Conservation (phyloP, 495 filamentous ascomycete species). For the Staphylotrichum longicolle region DNA sequence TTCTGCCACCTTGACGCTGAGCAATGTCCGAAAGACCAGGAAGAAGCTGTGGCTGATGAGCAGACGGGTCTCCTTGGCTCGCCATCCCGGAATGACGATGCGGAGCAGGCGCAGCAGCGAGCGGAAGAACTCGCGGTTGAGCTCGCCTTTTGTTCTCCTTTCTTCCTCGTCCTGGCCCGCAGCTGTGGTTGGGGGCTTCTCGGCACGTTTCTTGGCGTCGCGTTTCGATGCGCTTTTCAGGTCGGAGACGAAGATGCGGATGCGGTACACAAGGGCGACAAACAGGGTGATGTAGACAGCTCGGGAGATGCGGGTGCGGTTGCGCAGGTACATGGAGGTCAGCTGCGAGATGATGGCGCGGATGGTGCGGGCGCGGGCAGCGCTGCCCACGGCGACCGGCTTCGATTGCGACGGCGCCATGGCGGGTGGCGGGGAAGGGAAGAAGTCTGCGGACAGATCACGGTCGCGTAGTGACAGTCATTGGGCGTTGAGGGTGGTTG, state of each 20-base stretch:
- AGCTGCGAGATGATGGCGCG: slow-evolving; percentile 71
- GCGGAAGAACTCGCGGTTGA: slow-evolving; percentile 94
- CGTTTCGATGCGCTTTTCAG: slow-evolving; percentile 83
- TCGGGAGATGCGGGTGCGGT: slow-evolving; percentile 88
- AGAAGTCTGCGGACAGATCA: neutral
- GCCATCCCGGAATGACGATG: slow-evolving; percentile 87
- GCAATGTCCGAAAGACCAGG: slow-evolving; percentile 77
- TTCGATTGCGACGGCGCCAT: slow-evolving; percentile 83
- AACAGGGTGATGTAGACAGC: slow-evolving; percentile 90
- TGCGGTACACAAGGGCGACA: slow-evolving; percentile 80
- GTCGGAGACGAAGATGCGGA: slow-evolving; percentile 86
- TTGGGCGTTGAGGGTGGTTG: slow-evolving; percentile 9
- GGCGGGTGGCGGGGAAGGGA: neutral
- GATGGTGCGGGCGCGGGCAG: slow-evolving; percentile 65
- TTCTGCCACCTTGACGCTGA: slow-evolving; percentile 93
- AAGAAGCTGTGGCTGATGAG: slow-evolving; percentile 82
- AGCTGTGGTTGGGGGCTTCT: slow-evolving; percentile 54
- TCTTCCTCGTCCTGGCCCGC: slow-evolving; percentile 38
- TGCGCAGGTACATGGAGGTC: slow-evolving; percentile 70
- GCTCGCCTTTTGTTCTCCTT: slow-evolving; percentile 67
- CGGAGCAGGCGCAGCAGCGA: slow-evolving; percentile 73
- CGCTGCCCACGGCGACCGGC: slow-evolving; percentile 47
- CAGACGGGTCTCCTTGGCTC: slow-evolving; percentile 81
- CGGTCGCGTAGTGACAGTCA: slow-evolving; percentile 19
- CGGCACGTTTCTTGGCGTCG: slow-evolving; percentile 61